These are phyloP conservation scores for Claviceps cyperi DNA, from an alignment of 2,329 filamentous ascomycete genomes.

Conservation along the genomic window DNA sequence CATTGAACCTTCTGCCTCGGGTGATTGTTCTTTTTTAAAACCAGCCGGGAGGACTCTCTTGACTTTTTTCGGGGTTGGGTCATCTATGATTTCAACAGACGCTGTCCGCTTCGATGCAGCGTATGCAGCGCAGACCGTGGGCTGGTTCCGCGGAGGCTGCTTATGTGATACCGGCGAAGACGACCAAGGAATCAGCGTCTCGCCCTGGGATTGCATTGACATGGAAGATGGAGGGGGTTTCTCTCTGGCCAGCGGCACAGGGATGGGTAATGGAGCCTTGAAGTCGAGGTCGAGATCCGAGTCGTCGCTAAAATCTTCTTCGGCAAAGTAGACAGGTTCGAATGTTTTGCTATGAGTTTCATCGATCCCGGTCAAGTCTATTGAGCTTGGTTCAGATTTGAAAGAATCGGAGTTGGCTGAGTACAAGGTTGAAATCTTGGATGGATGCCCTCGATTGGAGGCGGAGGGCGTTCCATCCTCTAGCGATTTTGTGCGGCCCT, in stretches of 20 bases:
- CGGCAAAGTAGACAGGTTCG: conserved; percentile 45
- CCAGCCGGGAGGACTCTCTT: conserved; percentile 49
- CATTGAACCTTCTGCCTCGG: conserved; percentile 19
- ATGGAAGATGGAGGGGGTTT: conserved; percentile 15
- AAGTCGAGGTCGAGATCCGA: conserved; percentile 58
- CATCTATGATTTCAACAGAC: conserved; percentile 13
- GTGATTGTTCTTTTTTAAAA: conserved; percentile 21
- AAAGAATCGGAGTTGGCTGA: conserved; percentile 35
- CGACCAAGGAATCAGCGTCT: conserved; percentile 52
- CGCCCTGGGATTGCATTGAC: conserved; percentile 14
- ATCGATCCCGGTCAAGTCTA: conserved; percentile 21
- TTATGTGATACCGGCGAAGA: conserved; percentile 43
- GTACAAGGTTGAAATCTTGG: conserved; percentile 17
- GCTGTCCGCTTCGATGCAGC: conserved; percentile 29
- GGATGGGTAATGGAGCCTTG: conserved; percentile 42
- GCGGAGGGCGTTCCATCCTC: conserved; percentile 13
- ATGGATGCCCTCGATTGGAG: conserved; percentile 4
- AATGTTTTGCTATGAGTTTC: conserved; percentile 11
- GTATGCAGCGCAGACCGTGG: conserved; percentile 8
- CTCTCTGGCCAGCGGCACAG: conserved; percentile 17
- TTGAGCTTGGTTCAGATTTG: conserved; percentile 13
- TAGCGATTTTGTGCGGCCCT: conserved; percentile 13
- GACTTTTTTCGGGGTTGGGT: conserved; percentile 18
- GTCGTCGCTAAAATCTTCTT: conserved; percentile 81
- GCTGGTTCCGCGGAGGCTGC: conserved; percentile 19